These are phyloP conservation scores for Chernovozyma sophiae-reginae DNA, from an alignment of 1,139 yeast genomes.

Conservation along the genomic window DNA sequence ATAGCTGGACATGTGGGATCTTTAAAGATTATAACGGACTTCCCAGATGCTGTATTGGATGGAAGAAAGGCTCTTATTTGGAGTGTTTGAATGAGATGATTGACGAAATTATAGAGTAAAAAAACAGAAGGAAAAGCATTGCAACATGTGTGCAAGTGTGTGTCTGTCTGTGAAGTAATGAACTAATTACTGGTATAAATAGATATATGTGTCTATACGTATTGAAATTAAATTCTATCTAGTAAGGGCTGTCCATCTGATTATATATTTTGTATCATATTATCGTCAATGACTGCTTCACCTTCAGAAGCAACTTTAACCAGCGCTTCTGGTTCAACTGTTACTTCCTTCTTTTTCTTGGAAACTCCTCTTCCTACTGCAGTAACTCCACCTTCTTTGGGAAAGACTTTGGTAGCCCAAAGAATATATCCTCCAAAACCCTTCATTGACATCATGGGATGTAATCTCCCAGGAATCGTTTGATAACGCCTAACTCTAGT, in stretches of 20 bases:
- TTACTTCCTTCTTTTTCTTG: slow-evolving; percentile 22
- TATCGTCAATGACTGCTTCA: too few relatives aligned
- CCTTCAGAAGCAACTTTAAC: too few relatives aligned
- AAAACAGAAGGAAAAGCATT: too few relatives aligned
- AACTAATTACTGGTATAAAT: too few relatives aligned
- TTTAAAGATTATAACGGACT: slow-evolving; percentile 26
- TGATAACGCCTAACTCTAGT: slow-evolving; percentile 84
- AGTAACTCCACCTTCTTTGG: slow-evolving; percentile 51
- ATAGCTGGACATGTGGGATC: slow-evolving; percentile 26
- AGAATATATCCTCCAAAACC: slow-evolving; percentile 90
- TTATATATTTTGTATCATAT: too few relatives aligned
- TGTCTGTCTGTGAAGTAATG: too few relatives aligned
- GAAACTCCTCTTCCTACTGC: slow-evolving; percentile 54
- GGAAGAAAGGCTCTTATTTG: slow-evolving; percentile 13
- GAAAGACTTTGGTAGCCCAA: slow-evolving; percentile 77
- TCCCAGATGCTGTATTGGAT: slow-evolving; percentile 39
- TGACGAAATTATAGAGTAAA: slow-evolving; percentile 1
- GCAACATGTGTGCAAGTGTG: too few relatives aligned
- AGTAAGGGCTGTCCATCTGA: too few relatives aligned
- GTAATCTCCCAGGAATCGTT: slow-evolving; percentile 89
- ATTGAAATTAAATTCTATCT: too few relatives aligned
- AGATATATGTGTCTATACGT: too few relatives aligned
- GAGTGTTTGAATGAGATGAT: not conserved
- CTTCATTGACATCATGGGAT: slow-evolving; percentile 91
- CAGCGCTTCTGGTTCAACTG: slow-evolving; percentile 2